phyloP scores from a whole-genome alignment of 163 green algal genomes.

The Chlamydomonas reinhardtii region DNA sequence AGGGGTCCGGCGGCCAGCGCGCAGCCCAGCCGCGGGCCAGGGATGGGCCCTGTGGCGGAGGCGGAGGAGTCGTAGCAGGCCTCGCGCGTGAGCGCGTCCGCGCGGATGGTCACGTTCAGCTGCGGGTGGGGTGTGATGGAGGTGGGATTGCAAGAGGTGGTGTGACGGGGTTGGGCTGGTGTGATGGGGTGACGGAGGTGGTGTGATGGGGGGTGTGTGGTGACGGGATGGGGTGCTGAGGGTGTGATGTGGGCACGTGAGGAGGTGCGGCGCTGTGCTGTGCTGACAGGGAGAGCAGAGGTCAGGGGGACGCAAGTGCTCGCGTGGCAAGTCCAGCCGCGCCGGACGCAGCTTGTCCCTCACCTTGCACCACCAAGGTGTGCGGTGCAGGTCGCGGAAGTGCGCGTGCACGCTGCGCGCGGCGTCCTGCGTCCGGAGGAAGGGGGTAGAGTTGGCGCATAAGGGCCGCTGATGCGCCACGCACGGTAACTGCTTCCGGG shows the following conservation, averaged over 20 bases:
- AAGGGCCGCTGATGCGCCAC: no score
- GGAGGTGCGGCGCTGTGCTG: no score
- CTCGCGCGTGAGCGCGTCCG: constrained; percentile 17
- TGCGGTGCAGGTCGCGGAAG: constrained; percentile 22
- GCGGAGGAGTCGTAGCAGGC: constrained; percentile 10
- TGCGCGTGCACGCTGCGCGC: constrained; percentile 22
- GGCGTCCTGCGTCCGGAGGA: neutral
- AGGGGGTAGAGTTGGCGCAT: no score
- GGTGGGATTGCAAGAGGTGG: neutral
- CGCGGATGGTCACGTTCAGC: constrained; percentile 27
- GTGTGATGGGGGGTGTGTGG: neutral
- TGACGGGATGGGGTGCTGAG: neutral
- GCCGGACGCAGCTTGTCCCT: neutral
- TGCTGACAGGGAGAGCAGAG: no score
- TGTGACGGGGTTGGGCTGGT: neutral
- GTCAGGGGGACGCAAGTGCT: no score
- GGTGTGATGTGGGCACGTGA: no score
- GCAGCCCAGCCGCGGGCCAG: constrained; percentile 14
- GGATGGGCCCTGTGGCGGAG: neutral
- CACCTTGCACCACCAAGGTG: constrained; percentile 36
- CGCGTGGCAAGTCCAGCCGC: no score
- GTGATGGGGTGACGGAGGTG: no score
- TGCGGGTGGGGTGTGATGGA: neutral
- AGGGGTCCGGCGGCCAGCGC: neutral
- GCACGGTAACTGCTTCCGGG: no score